Conservation (phyloP, 139 green algal genomes). For the Parachlorella kessleri region DNA sequence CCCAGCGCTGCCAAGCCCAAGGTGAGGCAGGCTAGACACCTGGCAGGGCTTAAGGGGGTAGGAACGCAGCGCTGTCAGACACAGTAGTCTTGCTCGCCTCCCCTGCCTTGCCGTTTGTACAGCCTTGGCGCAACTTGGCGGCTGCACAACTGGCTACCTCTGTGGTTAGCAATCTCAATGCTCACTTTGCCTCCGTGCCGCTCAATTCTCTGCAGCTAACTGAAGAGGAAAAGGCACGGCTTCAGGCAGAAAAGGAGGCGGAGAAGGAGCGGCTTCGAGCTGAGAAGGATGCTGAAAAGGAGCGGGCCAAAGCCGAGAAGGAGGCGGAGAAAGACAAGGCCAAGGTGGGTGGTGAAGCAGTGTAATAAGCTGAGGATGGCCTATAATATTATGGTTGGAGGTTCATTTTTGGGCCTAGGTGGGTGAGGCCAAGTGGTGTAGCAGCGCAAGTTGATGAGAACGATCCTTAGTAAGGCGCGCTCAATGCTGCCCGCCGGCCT, state of each 20-base stretch:
- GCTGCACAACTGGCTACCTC: neutral
- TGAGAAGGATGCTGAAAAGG: constrained; percentile 38
- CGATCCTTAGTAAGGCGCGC: too few relatives aligned
- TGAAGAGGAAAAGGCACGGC: constrained; percentile 15
- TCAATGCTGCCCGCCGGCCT: too few relatives aligned
- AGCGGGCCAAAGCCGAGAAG: constrained; percentile 29
- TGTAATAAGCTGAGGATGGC: too few relatives aligned
- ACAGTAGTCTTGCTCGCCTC: neutral
- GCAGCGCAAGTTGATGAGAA: too few relatives aligned
- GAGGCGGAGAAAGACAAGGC: constrained; percentile 42
- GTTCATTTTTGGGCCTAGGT: too few relatives aligned
- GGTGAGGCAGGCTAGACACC: too few relatives aligned
- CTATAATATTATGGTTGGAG: too few relatives aligned
- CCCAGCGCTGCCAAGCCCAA: too few relatives aligned
- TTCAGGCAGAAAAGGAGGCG: constrained; percentile 4
- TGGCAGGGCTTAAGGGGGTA: too few relatives aligned
- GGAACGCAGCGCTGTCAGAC: neutral
- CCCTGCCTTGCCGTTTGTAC: constrained; percentile 1
- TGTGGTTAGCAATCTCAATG: neutral
- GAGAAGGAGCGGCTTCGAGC: constrained; percentile 12
- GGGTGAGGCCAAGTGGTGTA: too few relatives aligned
- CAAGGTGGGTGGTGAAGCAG: constrained; percentile 9
- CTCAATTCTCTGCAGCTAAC: too few relatives aligned
- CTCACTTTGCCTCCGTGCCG: too few relatives aligned
- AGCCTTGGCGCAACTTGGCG: neutral